A percentile compares a stretch with the other conserved stretches of the same genome.
Evolutionary conservation across 345 rosid genomes (phyloP).

Genomic region (Cochlearia excelsa): DNA sequence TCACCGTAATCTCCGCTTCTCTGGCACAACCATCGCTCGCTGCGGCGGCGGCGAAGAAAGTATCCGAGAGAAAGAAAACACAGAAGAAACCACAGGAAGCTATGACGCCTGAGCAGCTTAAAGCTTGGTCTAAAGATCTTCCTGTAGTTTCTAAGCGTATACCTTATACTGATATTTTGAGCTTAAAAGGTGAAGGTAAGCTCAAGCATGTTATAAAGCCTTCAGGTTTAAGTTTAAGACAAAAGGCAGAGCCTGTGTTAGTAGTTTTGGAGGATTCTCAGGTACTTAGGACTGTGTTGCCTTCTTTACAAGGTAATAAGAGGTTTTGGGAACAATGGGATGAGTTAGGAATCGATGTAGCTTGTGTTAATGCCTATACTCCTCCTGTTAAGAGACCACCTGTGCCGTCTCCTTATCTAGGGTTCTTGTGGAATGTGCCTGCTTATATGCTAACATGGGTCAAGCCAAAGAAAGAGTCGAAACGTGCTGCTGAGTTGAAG

Average conservation of each 20-base stretch:
- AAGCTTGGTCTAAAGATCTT: conserved; percentile 64
- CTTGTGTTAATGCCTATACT: conserved; percentile 67
- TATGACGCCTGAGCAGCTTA: conserved; percentile 68
- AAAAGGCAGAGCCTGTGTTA: conserved; percentile 57
- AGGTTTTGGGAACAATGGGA: conserved; percentile 89
- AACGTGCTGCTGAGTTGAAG: conserved; percentile 62
- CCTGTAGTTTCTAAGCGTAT: conserved; percentile 63
- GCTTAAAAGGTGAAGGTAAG: conserved; percentile 52
- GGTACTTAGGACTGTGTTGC: conserved; percentile 78
- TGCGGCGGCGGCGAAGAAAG: conserved; percentile 50
- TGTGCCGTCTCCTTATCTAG: conserved; percentile 68
- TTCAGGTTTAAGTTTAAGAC: conserved; percentile 44
- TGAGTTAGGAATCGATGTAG: conserved; percentile 55
- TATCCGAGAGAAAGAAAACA: conserved; percentile 47
- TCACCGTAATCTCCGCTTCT: conserved; percentile 60
- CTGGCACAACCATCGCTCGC: conserved; percentile 47
- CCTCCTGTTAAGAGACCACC: conserved; percentile 83
- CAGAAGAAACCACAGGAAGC: conserved; percentile 58
- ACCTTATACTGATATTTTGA: conserved; percentile 69
- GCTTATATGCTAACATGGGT: conserved; percentile 45
- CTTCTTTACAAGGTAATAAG: conserved; percentile 58
- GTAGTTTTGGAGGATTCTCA: conserved; percentile 80
- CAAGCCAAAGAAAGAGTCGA: conserved; percentile 71
- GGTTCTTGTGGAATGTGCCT: conserved; percentile 70
- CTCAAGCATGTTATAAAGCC: conserved; percentile 81